Evolutionary conservation across 805 yeast species (phyloP).

Genomic region (Wickerhamiella australiensis): DNA sequence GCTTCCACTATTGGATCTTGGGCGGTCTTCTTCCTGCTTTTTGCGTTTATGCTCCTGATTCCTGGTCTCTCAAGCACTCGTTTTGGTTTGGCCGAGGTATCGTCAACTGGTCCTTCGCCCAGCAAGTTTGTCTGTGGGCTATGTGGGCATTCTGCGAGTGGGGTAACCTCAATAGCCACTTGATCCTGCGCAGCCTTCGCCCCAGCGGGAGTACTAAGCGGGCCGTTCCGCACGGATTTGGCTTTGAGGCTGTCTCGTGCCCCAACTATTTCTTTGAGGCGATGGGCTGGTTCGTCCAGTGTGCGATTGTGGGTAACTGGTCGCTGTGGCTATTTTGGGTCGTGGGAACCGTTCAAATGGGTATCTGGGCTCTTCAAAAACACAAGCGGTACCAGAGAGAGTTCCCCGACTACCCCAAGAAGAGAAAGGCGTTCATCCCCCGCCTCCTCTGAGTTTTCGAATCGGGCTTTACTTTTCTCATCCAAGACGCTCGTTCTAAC

Average conservation of each 20-base stretch:
- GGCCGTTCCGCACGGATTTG: conserved; percentile 70
- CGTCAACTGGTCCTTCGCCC: conserved; percentile 13
- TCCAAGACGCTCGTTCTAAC: too few species aligned
- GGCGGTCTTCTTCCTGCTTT: conserved; percentile 53
- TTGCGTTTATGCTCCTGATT: conserved; percentile 37
- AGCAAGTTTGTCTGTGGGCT: conserved; percentile 15
- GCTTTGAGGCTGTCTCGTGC: conserved; percentile 68
- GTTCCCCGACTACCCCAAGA: conserved; percentile 69
- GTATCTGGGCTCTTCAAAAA: conserved; percentile 80
- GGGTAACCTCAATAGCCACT: conserved; percentile 63
- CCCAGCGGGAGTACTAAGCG: conserved; percentile 45
- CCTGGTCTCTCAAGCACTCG: conserved; percentile 21
- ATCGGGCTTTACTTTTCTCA: too few species aligned
- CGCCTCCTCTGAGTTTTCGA: conserved; percentile 38
- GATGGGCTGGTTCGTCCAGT: conserved; percentile 58
- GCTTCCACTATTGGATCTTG: conserved; percentile 84
- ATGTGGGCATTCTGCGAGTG: conserved; percentile 43
- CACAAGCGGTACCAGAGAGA: conserved; percentile 55
- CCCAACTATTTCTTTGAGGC: conserved; percentile 92
- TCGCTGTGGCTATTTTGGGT: conserved; percentile 57
- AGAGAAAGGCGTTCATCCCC: conserved; percentile 72
- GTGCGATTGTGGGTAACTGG: conserved; percentile 66
- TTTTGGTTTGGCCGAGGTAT: conserved; percentile 21
- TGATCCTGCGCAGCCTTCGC: conserved; percentile 46
- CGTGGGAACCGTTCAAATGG: conserved; percentile 75